Base-by-base conservation (phyloP, 2,329 filamentous ascomycete species). In the Scedosporium boydii region DNA sequence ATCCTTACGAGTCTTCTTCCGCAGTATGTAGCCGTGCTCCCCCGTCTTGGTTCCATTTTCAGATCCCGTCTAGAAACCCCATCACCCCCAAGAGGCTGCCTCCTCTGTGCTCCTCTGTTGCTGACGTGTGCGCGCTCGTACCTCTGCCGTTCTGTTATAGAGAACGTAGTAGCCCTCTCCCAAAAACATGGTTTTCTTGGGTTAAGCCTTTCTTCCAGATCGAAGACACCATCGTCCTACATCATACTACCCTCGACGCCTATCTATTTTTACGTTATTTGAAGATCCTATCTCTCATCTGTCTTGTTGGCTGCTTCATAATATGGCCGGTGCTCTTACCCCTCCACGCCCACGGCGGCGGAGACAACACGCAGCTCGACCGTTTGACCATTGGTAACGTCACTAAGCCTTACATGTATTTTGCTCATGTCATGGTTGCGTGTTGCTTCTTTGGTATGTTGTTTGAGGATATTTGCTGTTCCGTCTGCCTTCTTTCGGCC, bases 241-340 rank as follows among this genome's bases (percentile, higher is more conserved):
- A 93, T 67, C 91, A 96, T 74, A 89, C 92, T 72, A 92, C 91
- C 2, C 83, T 98, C 66, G 93, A 98, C 72, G 87, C 89, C 38
- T 98, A 92, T 72, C 84, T 97, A 27, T 91, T 96, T 70, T 82
- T 97, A 56, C 90, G 93, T 55, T 96, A 92, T 71, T 79, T 98
- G 64, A 89, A 91, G 69, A 85, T 95, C 61, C 78, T 87, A 29
- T 84, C 88, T 62, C 81, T 89, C 67, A 89, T 95, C 67, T 93
- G 89, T 74, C 81, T 96, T 59, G 87, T 93, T 14, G 93, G 93
- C 64, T 87, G 86, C 68, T 80, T 81, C 69, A 86, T 98, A 59
- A 93, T 91, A 26, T 96, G 90, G 88, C 92, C 93, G 0, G 82
- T 97, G 58, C 77, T 98, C 27, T 89, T 85, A 68, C 91, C 93